Conservation (phyloP, 345 rosid species). For the Sonneratia caseolaris region DNA sequence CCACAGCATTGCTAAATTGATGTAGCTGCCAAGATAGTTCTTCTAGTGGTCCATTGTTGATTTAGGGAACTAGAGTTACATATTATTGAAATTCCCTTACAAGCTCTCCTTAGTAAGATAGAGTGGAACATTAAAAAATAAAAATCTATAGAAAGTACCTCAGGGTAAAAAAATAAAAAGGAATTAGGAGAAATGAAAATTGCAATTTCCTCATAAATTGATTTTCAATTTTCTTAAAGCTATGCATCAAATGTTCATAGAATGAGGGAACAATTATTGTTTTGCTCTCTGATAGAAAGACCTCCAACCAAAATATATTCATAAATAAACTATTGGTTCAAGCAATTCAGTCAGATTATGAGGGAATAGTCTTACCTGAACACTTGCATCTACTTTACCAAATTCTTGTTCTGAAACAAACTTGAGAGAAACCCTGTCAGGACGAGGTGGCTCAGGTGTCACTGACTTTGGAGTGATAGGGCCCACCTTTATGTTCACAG, state of each 20-base stretch:
- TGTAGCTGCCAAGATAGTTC: not conserved
- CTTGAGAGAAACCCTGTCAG: constrained; percentile 28
- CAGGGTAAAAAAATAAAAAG: not conserved
- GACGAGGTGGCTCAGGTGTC: constrained; percentile 56
- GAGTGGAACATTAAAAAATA: not conserved
- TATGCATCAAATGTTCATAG: not conserved
- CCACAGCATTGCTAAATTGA: not conserved
- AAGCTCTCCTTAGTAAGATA: not conserved
- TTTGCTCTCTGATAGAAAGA: not conserved
- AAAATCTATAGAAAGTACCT: not conserved
- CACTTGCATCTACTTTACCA: constrained; percentile 14
- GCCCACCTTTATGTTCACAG: constrained; percentile 35
- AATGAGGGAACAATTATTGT: not conserved
- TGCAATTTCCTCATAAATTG: not conserved
- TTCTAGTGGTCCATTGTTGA: not conserved
- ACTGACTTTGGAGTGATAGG: constrained; percentile 67
- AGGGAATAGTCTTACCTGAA: constrained; percentile 34
- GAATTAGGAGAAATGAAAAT: not conserved
- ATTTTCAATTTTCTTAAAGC: not conserved
- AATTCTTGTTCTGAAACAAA: constrained; percentile 20
- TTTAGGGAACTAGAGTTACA: not conserved
- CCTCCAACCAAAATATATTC: not conserved
- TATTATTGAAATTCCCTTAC: not conserved
- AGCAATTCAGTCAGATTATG: not conserved
- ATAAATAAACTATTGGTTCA: not conserved